Conservation (phyloP, 2,329 filamentous ascomycete species). For the Coniochaeta sp. region DNA sequence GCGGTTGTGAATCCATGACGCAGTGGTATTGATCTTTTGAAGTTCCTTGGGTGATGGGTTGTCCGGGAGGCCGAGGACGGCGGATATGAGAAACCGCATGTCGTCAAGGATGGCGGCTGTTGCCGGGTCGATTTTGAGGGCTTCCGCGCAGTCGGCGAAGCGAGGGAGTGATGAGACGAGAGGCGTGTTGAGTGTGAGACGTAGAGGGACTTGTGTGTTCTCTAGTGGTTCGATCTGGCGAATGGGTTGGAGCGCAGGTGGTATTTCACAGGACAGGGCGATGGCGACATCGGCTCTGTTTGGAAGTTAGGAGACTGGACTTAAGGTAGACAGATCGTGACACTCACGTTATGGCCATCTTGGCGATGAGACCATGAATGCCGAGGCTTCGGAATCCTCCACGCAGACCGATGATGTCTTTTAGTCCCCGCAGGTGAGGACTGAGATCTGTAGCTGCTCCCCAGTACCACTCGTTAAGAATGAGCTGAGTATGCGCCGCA, state of each 20-base stretch:
- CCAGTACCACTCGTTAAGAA: conserved; percentile 49
- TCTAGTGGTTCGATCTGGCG: conserved; percentile 35
- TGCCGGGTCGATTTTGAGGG: conserved; percentile 35
- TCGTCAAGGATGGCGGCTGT: conserved; percentile 45
- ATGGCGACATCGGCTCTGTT: conserved; percentile 39
- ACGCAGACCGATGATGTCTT: conserved; percentile 38
- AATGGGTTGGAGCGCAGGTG: conserved; percentile 32
- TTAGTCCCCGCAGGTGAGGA: conserved; percentile 38
- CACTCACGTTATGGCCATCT: conserved; percentile 40
- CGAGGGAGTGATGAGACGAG: conserved; percentile 33
- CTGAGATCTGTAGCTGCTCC: conserved; percentile 36
- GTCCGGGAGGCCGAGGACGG: conserved; percentile 31
- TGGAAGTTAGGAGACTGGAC: not conserved
- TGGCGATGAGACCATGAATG: conserved; percentile 38
- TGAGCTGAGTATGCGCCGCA: conserved; percentile 39
- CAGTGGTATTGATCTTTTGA: conserved; percentile 29
- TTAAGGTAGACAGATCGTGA: not conserved
- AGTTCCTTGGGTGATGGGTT: conserved; percentile 27
- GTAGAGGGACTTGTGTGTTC: conserved; percentile 28
- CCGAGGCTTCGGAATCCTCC: conserved; percentile 39
- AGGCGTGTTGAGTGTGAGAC: conserved; percentile 39
- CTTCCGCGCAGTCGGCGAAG: conserved; percentile 33
- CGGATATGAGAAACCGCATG: conserved; percentile 38
- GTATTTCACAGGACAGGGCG: conserved; percentile 38
- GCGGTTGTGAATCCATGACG: conserved; percentile 31